Evolutionary conservation across 2,329 filamentous ascomycete species (phyloP), one percentile per base, ranked within the genome.

Genomic region (Ascochyta viciae-villosae): DNA sequence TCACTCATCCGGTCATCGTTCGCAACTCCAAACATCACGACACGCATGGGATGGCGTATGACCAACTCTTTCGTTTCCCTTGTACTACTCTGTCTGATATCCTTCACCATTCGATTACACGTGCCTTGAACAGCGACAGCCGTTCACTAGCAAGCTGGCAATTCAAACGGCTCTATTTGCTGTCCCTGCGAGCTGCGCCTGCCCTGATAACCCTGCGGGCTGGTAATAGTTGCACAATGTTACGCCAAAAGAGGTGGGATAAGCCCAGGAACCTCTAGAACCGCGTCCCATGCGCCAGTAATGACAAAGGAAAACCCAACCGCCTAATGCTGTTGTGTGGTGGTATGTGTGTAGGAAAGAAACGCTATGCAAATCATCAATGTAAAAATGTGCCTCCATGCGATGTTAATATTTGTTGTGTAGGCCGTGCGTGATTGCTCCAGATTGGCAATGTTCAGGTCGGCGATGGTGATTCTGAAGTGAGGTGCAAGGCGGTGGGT

Each of bases 331-430:
- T 60, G 45, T 59, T 47, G 49, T 63, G 57, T 61, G 45, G 64
- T 57, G 57, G 48, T 58, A 64, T 58, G 35, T 53, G 15, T 33
- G 51, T 19, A 42, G 47, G 57, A 61, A 64, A 58, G 43, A 65
- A 67, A 73, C 70, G 72, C 72, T 75, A 75, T 75, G 72, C 71
- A 75, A 48, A 61, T 74, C 70, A 64, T 73, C 61, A 73, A 70
- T 62, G 51, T 64, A 56, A 66, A 60, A 59, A 44, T 44, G 52
- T 50, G 45, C 58, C 58, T 64, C 61, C 54, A 62, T 67, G 58
- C 65, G 63, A 57, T 59, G 57, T 29, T 59, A 15, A 26, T 23
- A 10, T 42, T 22, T 15, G 16, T 39, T 48, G 15, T 42, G 27
- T 41, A 27, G 45, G 33, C n/a, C 26, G 26, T 43, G 22, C 29